These are phyloP conservation scores for Nicotiana otophora DNA, from an alignment of 257 asterid genomes.

Conservation along the genomic window DNA sequence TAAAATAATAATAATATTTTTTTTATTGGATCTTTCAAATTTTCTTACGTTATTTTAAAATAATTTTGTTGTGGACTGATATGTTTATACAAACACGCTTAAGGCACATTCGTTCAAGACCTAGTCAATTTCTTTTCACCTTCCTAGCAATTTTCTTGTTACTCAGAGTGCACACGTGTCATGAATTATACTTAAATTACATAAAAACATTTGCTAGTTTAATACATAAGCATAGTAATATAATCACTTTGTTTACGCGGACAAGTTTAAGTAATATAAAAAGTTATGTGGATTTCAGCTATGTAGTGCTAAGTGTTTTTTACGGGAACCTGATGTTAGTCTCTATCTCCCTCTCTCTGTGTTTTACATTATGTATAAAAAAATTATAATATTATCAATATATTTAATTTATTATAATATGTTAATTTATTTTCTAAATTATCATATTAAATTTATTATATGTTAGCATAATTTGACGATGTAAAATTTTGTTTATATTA, in stretches of 20 bases:
- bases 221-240: neutral
- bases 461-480: too few relatives aligned
- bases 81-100: neutral
- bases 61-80: slow-evolving; percentile 12
- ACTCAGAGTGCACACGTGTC: neutral
- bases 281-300: neutral
- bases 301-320: too few relatives aligned
- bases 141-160: neutral
- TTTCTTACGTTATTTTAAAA: neutral
- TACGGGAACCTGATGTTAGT: too few relatives aligned
- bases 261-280: neutral
- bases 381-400: too few relatives aligned
- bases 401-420: too few relatives aligned
- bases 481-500: too few relatives aligned
- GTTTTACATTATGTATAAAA: too few relatives aligned
- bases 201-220: neutral
- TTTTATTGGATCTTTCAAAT: neutral
- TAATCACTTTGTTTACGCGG: neutral
- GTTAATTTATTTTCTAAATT: too few relatives aligned
- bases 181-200: neutral
- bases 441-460: too few relatives aligned
- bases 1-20: neutral
- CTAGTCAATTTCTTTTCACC: neutral
- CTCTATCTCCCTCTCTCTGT: too few relatives aligned
- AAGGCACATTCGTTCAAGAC: slow-evolving; percentile 5